A percentile compares a stretch with the other conserved stretches of the same genome.
Evolutionary conservation across 2,329 filamentous ascomycete species (phyloP).

Genomic region (Alternaria burnsii): DNA sequence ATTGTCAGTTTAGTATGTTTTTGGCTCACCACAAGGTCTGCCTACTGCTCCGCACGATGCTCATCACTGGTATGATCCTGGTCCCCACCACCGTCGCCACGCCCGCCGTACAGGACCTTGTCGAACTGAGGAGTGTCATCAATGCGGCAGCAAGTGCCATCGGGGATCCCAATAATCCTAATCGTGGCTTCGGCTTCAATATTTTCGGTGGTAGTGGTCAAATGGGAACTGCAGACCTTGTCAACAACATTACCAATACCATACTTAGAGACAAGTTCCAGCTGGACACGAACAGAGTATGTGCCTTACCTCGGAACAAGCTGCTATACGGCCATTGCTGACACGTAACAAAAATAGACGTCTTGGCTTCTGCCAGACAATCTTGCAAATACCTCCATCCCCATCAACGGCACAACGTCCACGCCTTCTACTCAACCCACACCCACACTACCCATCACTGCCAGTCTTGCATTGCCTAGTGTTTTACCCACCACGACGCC

Average conservation of each 20-base stretch:
- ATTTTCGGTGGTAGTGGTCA: conserved; percentile 20
- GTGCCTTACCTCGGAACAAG: background rate
- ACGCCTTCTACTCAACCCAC: conserved; percentile 11
- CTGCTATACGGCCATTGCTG: background rate
- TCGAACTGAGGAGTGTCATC: conserved; percentile 38
- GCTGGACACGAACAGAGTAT: conserved; percentile 43
- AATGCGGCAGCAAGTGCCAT: conserved; percentile 41
- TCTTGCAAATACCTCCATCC: conserved; percentile 5
- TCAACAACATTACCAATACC: conserved; percentile 45
- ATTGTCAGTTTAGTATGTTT: conserved; percentile 22
- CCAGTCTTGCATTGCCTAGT: conserved; percentile 22
- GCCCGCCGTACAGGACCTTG: conserved; percentile 42
- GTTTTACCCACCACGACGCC: conserved; percentile 20
- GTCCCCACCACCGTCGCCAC: conserved; percentile 30
- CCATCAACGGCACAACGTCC: conserved; percentile 15
- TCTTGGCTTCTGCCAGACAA: conserved; percentile 27
- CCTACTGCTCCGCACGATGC: conserved; percentile 29
- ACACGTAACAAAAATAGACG: conserved; percentile 18
- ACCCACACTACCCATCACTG: conserved; percentile 28
- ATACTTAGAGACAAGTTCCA: conserved; percentile 43
- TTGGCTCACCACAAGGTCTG: background rate
- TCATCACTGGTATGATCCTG: conserved; percentile 40
- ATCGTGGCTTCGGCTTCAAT: conserved; percentile 38
- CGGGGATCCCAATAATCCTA: conserved; percentile 37
- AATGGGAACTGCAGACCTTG: conserved; percentile 43